Evolutionary conservation across 768 basidiomycete genomes (phyloP), one percentile per base, ranked within the genome.

Genomic region (Pleurotus sapidus): DNA sequence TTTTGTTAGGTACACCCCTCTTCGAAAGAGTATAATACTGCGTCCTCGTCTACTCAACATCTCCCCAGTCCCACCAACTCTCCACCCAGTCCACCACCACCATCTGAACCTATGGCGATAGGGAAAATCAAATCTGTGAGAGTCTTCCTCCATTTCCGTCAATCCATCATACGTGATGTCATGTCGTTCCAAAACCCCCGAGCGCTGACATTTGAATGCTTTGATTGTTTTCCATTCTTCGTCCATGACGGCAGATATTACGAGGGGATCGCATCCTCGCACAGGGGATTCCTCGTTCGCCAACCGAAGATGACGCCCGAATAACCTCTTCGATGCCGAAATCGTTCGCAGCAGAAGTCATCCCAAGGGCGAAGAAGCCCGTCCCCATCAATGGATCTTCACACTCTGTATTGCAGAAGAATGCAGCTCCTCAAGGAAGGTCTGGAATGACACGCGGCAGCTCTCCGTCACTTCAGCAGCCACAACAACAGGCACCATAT

Each of bases 111-210:
- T 5, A 54, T 54, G 51, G 51, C 51, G 39, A 54, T 54, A 17
- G 39, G 51, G 20, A 54, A 54, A 38, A 14, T 54, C 51, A 54
- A 54, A 39, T 54, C 51, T 37, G 51, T 54, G 38, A 53, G 51
- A 39, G 18, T 24, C 14, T 25, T 25, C 18, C 24, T 48, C 46
- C 46, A 25, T 48, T 48, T 24, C 46, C 46, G 18, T 48, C 23
- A 24, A 27, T 34, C 49, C 20, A n/a, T 50, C 27, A n/a, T 50
- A 12, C 15, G n/a, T 38, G 27, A 50, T 50, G 49, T 27, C 49
- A 48, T 25, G 46, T 48, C 46, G 23, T 25, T 48, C 30, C 30
- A 3, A 11, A 34, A 34, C 8, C 30, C 30, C 30, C 30, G 30
- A 9, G 30, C 30, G 30, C 30, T 34, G 9, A 34, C 30, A 9